A percentile compares a stretch with the other conserved stretches of the same genome.
Conservation (phyloP, 2,329 filamentous ascomycete genomes). For the Metarhizium album region DNA sequence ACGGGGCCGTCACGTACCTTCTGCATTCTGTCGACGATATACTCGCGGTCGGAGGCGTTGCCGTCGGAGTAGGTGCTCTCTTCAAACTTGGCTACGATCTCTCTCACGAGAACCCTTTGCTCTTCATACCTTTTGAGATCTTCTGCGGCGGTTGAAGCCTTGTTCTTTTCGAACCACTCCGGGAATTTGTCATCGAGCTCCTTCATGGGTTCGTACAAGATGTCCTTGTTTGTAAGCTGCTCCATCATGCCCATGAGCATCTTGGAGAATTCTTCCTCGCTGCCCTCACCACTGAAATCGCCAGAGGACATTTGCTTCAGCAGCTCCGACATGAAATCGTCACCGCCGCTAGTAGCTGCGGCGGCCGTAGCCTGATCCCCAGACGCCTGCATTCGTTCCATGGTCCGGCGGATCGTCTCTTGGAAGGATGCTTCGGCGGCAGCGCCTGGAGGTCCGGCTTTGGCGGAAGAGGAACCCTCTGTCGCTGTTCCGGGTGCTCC, state of each 20-base stretch:
- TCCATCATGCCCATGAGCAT: constrained; percentile 99
- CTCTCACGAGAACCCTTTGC: constrained; percentile 67
- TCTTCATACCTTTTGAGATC: constrained; percentile 73
- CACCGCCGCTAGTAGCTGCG: constrained; percentile 51
- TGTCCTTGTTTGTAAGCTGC: constrained; percentile 95
- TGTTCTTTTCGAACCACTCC: constrained; percentile 74
- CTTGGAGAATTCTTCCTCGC: constrained; percentile 82
- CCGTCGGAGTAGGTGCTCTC: constrained; percentile 70
- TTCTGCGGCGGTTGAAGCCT: constrained; percentile 50
- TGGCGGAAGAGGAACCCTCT: constrained; percentile 14
- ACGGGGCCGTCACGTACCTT: constrained; percentile 49
- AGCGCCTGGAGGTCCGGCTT: constrained; percentile 22
- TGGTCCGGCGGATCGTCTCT: constrained; percentile 84
- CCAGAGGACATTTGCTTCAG: constrained; percentile 68
- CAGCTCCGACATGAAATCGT: constrained; percentile 86
- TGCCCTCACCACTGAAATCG: constrained; percentile 42
- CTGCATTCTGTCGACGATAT: constrained; percentile 96
- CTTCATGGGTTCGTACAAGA: constrained; percentile 97
- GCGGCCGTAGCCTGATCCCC: constrained; percentile 78
- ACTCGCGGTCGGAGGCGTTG: constrained; percentile 72
- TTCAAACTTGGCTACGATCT: constrained; percentile 88
- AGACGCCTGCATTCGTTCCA: constrained; percentile 91
- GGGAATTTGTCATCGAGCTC: constrained; percentile 91
- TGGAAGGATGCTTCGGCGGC: constrained; percentile 60
- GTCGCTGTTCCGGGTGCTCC: background rate